Evolutionary conservation across 768 basidiomycete genomes (phyloP).

Genomic region (Boletus bicolor): DNA sequence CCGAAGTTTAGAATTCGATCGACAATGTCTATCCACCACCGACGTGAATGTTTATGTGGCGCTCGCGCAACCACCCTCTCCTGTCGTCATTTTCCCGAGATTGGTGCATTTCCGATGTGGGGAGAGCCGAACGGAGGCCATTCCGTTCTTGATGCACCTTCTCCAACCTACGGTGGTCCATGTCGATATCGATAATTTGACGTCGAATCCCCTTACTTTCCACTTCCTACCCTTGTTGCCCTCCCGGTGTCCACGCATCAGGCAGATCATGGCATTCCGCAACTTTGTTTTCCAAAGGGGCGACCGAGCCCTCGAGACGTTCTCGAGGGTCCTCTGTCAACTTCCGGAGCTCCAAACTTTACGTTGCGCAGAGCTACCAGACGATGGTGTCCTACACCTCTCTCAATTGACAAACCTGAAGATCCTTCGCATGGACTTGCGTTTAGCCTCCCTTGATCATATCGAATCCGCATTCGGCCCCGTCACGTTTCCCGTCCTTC

Average conservation of each 20-base stretch:
- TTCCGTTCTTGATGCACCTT: conserved; percentile 24
- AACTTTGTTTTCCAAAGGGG: conserved; percentile 27
- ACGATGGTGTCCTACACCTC: conserved; percentile 22
- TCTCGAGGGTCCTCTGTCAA: conserved; percentile 23
- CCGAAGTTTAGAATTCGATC: conserved; percentile 31
- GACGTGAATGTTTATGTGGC: conserved; percentile 20
- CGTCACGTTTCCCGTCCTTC: conserved; percentile 20
- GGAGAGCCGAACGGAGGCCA: conserved; percentile 21
- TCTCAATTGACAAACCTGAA: conserved; percentile 19
- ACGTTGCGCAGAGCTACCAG: conserved; percentile 28
- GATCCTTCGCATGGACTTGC: conserved; percentile 27
- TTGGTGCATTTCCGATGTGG: conserved; percentile 29
- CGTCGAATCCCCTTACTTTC: conserved; percentile 23
- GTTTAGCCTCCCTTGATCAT: conserved; percentile 21
- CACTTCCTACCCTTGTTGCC: conserved; percentile 20
- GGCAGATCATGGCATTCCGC: conserved; percentile 28
- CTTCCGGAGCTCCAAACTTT: conserved; percentile 22
- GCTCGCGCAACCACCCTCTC: conserved; percentile 14
- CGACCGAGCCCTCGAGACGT: conserved; percentile 22
- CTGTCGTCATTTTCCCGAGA: conserved; percentile 23
- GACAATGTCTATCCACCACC: conserved; percentile 23
- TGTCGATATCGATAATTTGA: conserved; percentile 30
- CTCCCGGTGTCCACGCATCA: conserved; percentile 24
- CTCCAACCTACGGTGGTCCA: conserved; percentile 26
- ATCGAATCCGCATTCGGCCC: conserved; percentile 15